A percentile compares a stretch with the other conserved stretches of the same genome.
These are phyloP conservation scores for Chaetomiaceae sp. DNA, from an alignment of 2,329 filamentous ascomycete genomes.

Conservation along the genomic window DNA sequence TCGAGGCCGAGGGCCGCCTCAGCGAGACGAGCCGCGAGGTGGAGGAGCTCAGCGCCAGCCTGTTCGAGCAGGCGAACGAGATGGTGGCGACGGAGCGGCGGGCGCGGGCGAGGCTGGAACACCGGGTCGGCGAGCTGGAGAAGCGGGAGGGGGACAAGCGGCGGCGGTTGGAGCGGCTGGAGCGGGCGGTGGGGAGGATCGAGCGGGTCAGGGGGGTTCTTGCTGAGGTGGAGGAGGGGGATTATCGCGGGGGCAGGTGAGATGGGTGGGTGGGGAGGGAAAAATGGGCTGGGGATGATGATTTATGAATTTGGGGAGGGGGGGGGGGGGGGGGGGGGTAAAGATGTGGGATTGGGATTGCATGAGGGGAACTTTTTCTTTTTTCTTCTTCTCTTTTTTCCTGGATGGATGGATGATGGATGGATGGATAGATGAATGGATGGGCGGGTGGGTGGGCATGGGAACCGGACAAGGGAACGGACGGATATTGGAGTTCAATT, in stretches of 20 bases:
- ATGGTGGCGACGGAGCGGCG: constrained; percentile 77
- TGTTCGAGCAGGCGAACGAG: constrained; percentile 82
- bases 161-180: constrained; percentile 63
- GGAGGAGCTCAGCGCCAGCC: constrained; percentile 68
- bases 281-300: neutral
- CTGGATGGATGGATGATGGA: too few relatives aligned
- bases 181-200: constrained; percentile 66
- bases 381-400: too few relatives aligned
- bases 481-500: too few relatives aligned
- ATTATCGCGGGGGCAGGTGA: neutral
- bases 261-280: neutral
- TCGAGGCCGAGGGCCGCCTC: constrained; percentile 64
- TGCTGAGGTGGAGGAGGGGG: constrained; percentile 2
- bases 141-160: constrained; percentile 66
- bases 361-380: too few relatives aligned
- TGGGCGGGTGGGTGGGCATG: too few relatives aligned
- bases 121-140: constrained; percentile 65
- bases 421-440: too few relatives aligned
- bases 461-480: too few relatives aligned
- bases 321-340: too few relatives aligned
- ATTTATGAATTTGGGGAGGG: too few relatives aligned
- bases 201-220: constrained; percentile 61
- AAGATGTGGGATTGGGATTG: too few relatives aligned
- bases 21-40: constrained; percentile 66
- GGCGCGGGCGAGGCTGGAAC: constrained; percentile 66